A percentile compares a stretch with the other conserved stretches of the same genome.
These are phyloP conservation scores for Asparagopsis taxiformis DNA, from an alignment of 31 red algal species.

Conservation along the genomic window DNA sequence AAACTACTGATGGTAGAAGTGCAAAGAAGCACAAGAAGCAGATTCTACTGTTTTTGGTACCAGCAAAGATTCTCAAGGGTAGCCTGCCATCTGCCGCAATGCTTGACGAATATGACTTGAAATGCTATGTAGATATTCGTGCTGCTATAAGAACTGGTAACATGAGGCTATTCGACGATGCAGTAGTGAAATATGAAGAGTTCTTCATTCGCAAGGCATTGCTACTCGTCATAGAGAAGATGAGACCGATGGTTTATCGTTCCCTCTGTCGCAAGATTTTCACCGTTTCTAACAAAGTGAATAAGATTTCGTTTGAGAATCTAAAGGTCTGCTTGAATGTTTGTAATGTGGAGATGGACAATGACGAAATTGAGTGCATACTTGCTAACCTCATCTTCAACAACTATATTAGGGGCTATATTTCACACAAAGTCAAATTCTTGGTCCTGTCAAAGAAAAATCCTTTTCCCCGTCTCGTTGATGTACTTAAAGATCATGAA, in stretches of 20 bases:
- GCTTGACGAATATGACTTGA: constrained; percentile 57
- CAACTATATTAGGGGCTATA: constrained; percentile 84
- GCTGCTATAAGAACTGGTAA: constrained; percentile 65
- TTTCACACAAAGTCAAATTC: constrained; percentile 82
- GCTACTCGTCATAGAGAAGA: constrained; percentile 80
- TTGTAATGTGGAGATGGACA: constrained; percentile 54
- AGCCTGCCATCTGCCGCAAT: constrained; percentile 55
- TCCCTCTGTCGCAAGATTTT: constrained; percentile 38
- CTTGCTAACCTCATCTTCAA: constrained; percentile 90
- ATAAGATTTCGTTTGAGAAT: constrained; percentile 57
- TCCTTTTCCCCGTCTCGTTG: constrained; percentile 59
- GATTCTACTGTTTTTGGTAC: constrained; percentile 83
- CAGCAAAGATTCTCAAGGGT: constrained; percentile 78
- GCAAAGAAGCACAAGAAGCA: constrained; percentile 26
- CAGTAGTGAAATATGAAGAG: constrained; percentile 56
- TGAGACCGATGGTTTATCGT: constrained; percentile 76
- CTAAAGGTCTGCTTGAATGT: constrained; percentile 32
- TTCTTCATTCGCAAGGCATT: constrained; percentile 85
- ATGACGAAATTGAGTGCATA: constrained; percentile 90
- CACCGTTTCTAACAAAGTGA: constrained; percentile 20
- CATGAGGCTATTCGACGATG: constrained; percentile 43
- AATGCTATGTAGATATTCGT: constrained; percentile 63
- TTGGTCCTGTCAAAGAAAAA: constrained; percentile 79
- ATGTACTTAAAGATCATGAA: constrained; percentile 8
- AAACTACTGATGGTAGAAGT: constrained; percentile 31